Conservation (phyloP, 345 rosid genomes). For the Durio zibethinus region DNA sequence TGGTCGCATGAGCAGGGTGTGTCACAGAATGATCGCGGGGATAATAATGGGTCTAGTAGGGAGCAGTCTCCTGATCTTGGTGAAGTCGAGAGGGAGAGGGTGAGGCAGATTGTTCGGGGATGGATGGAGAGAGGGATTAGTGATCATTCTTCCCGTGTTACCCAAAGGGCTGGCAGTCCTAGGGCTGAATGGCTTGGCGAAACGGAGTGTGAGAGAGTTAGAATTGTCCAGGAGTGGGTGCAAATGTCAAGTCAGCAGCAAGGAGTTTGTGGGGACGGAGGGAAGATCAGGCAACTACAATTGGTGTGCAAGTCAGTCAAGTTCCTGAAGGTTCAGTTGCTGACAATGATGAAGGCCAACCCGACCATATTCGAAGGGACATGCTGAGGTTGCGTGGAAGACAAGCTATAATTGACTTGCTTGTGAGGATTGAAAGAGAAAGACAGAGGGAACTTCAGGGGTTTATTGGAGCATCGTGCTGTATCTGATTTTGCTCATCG, state of each 20-base stretch:
- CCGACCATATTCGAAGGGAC: constrained; percentile 71
- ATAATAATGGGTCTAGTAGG: constrained; percentile 62
- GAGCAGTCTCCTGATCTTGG: constrained; percentile 95
- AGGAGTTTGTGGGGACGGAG: constrained; percentile 54
- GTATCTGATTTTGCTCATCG: constrained; percentile 99
- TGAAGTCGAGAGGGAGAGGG: constrained; percentile 92
- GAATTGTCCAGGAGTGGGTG: constrained; percentile 93
- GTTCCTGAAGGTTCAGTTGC: constrained; percentile 49
- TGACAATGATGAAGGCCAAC: constrained; percentile 65
- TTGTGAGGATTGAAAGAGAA: constrained; percentile 82
- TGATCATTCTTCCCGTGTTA: constrained; percentile 55
- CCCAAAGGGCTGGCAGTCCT: constrained; percentile 56
- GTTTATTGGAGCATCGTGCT: constrained; percentile 84
- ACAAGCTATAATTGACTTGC: constrained; percentile 83
- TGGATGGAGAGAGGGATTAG: constrained; percentile 87
- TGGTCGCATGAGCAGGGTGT: constrained; percentile 68
- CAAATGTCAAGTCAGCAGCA: constrained; percentile 95
- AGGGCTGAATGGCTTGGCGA: constrained; percentile 96
- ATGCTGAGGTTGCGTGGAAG: constrained; percentile 85
- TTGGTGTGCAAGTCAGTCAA: constrained; percentile 44
- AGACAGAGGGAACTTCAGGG: constrained; percentile 85
- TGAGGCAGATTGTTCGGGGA: constrained; percentile 85
- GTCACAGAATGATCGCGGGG: constrained; percentile 45
- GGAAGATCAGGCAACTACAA: constrained; percentile 49
- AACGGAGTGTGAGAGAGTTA: constrained; percentile 94